These are phyloP conservation scores for Pichia heedii DNA, from an alignment of 805 yeast species.

Conservation along the genomic window DNA sequence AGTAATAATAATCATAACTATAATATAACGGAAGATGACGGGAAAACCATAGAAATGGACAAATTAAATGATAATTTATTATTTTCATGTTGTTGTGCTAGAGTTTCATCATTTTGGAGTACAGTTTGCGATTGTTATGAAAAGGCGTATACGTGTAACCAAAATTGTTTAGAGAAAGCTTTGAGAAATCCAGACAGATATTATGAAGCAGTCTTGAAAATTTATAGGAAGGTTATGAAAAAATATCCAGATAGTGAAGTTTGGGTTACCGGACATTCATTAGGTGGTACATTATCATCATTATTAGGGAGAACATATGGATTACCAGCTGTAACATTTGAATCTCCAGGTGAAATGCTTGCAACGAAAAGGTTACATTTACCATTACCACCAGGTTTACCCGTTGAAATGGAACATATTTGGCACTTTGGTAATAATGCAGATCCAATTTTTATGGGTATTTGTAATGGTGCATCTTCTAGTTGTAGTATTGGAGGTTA, in stretches of 20 bases:
- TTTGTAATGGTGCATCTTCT: conserved; percentile 88
- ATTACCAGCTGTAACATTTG: conserved; percentile 80
- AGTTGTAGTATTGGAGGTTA: conserved; percentile 88
- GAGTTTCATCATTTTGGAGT: conserved; percentile 84
- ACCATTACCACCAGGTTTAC: conserved; percentile 89
- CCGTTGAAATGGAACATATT: conserved; percentile 65
- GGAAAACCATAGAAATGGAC: conserved; percentile 72
- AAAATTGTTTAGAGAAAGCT: conserved; percentile 74
- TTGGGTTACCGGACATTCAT: conserved; percentile 93
- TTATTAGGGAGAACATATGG: conserved; percentile 85
- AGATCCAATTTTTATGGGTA: conserved; percentile 94
- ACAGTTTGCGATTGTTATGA: conserved; percentile 93
- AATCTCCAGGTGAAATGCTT: conserved; percentile 86
- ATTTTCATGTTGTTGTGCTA: conserved; percentile 94
- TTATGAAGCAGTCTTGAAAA: conserved; percentile 67
- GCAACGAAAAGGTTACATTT: conserved; percentile 80
- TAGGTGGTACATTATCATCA: conserved; percentile 82
- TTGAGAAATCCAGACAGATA: conserved; percentile 68
- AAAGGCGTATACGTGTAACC: conserved; percentile 79
- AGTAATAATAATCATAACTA: conserved; percentile 32
- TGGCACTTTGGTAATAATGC: conserved; percentile 98
- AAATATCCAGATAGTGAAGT: conserved; percentile 64
- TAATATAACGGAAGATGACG: conserved; percentile 31
- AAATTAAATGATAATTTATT: conserved; percentile 79
- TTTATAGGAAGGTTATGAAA: conserved; percentile 61